These are phyloP conservation scores for Avena eriantha DNA, from an alignment of 176 grass and related monocot genomes.

Conservation along the genomic window DNA sequence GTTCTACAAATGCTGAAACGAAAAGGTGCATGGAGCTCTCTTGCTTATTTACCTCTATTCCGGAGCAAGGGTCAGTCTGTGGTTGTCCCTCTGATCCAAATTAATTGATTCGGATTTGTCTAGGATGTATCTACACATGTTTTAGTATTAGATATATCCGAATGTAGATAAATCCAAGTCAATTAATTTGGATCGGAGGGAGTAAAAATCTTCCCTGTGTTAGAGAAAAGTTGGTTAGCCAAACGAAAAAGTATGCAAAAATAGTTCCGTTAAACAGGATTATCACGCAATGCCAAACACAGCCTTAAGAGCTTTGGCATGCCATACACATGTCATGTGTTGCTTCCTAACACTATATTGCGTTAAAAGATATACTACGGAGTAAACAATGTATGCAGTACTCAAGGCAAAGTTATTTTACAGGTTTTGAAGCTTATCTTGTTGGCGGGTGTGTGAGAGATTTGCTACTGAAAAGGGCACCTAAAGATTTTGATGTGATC, in stretches of 20 bases:
- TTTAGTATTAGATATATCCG: too few relatives aligned
- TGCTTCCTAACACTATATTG: constrained; percentile 25
- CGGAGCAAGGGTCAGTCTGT: not conserved
- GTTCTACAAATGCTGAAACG: constrained; percentile 59
- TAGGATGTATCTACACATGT: too few relatives aligned
- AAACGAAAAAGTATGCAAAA: not conserved
- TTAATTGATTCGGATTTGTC: too few relatives aligned
- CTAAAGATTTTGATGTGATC: constrained; percentile 96
- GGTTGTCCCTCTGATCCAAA: too few relatives aligned
- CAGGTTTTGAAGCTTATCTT: constrained; percentile 91
- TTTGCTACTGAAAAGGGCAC: constrained; percentile 73
- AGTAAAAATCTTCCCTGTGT: not conserved
- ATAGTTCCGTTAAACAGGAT: not conserved
- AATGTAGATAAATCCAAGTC: too few relatives aligned
- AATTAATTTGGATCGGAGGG: too few relatives aligned
- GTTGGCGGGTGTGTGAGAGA: constrained; percentile 95
- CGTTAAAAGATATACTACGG: not conserved
- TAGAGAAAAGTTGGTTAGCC: not conserved
- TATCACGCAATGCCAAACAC: not conserved
- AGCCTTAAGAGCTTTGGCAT: constrained; percentile 5
- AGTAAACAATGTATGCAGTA: constrained; percentile 30
- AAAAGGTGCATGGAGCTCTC: constrained; percentile 50
- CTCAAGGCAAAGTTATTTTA: constrained; percentile 35
- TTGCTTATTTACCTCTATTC: constrained; percentile 13
- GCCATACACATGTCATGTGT: constrained; percentile 27